These are phyloP conservation scores for Aspergillus pseudotamarii DNA, from an alignment of 2,329 filamentous ascomycete species.

Conservation along the genomic window DNA sequence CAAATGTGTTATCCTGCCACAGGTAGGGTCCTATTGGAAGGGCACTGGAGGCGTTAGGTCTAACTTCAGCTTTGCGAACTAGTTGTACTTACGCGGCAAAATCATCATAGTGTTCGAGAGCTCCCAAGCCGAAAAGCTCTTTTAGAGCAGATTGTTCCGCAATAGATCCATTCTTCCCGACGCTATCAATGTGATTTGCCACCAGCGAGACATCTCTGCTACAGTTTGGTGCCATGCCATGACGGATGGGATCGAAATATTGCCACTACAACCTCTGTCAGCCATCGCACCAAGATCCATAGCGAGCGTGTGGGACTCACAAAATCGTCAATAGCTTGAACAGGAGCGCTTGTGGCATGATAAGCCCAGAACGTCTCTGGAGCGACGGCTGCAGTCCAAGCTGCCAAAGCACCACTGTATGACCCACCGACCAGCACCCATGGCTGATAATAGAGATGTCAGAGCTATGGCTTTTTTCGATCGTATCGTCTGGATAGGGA, in stretches of 20 bases:
- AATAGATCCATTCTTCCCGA: constrained; percentile 47
- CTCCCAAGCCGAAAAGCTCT: constrained; percentile 54
- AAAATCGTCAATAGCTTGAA: constrained; percentile 59
- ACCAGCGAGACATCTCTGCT: constrained; percentile 56
- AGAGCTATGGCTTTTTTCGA: constrained; percentile 27
- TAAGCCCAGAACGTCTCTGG: constrained; percentile 65
- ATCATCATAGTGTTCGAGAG: constrained; percentile 56
- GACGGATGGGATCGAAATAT: constrained; percentile 60
- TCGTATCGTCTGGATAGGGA: no score
- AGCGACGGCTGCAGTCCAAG: constrained; percentile 56
- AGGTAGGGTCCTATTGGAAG: constrained; percentile 60
- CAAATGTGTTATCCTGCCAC: constrained; percentile 60
- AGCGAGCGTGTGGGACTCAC: constrained; percentile 21
- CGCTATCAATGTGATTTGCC: constrained; percentile 57
- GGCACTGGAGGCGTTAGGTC: constrained; percentile 36
- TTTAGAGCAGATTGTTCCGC: constrained; percentile 52
- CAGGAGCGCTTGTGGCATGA: constrained; percentile 58
- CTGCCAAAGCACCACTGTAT: constrained; percentile 59
- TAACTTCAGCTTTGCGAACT: neutral
- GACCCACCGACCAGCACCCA: constrained; percentile 62
- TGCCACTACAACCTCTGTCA: constrained; percentile 47
- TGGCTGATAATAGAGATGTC: constrained; percentile 45
- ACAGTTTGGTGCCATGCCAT: constrained; percentile 63
- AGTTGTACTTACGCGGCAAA: constrained; percentile 45
- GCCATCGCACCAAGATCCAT: neutral